Conservation (phyloP, 2,329 filamentous ascomycete species). For the Xylaria sp. region DNA sequence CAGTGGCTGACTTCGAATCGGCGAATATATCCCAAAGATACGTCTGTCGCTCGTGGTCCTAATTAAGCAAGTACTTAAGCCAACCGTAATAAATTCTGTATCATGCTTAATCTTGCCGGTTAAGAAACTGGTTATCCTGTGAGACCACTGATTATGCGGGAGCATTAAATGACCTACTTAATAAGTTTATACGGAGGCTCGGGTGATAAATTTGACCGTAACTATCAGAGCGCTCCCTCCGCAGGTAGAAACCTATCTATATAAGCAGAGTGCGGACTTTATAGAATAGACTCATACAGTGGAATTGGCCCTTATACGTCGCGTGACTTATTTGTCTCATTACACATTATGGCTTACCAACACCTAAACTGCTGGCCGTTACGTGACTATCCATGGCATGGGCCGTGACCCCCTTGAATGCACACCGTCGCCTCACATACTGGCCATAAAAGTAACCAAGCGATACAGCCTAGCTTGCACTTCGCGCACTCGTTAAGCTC, state of each 20-base stretch:
- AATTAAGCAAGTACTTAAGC: too few species aligned
- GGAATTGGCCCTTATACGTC: neutral
- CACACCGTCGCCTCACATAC: neutral
- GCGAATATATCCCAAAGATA: too few species aligned
- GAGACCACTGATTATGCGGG: neutral
- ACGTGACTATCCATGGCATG: neutral
- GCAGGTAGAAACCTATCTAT: neutral
- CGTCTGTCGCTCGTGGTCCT: too few species aligned
- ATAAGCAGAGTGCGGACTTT: neutral
- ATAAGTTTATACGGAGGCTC: too few species aligned
- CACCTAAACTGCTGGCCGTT: neutral
- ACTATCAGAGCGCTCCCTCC: too few species aligned
- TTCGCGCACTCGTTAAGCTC: neutral
- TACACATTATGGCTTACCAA: neutral
- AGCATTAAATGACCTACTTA: too few species aligned
- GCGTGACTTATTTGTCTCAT: too few species aligned
- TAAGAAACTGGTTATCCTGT: neutral
- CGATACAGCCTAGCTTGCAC: constrained; percentile 6
- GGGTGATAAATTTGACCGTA: too few species aligned
- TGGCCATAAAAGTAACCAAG: neutral
- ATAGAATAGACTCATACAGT: neutral
- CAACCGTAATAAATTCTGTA: neutral
- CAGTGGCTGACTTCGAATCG: too few species aligned
- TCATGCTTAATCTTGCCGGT: neutral
- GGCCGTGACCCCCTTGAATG: neutral